Percentiles rank a stretch among this genome's conserved stretches.
These are phyloP conservation scores for Komagataella mondaviorum DNA, from an alignment of 805 yeast species.

Conservation along the genomic window DNA sequence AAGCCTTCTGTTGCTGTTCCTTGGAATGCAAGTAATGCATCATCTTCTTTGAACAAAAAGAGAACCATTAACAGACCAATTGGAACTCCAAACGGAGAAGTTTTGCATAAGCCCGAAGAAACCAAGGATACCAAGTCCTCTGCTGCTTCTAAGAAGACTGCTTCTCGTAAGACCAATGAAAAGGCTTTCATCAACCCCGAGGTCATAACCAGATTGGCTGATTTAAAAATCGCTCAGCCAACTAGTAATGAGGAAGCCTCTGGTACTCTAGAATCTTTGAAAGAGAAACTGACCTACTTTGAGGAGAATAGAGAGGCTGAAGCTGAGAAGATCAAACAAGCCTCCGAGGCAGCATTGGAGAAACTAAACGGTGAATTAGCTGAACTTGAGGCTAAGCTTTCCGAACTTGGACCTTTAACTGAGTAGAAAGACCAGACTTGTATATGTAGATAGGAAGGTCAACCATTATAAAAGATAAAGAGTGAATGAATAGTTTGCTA, in stretches of 20 bases:
- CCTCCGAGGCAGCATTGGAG: slow-evolving; percentile 43
- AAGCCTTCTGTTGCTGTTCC: slow-evolving; percentile 8
- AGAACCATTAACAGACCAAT: slow-evolving; percentile 1
- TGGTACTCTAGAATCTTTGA: slow-evolving; percentile 49
- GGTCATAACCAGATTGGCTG: slow-evolving; percentile 61
- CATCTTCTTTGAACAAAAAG: neutral
- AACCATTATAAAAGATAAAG: neutral
- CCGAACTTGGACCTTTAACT: neutral
- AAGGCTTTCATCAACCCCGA: slow-evolving; percentile 71
- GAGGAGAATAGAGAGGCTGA: slow-evolving; percentile 65
- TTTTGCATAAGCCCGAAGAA: slow-evolving; percentile 6
- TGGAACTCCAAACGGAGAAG: neutral
- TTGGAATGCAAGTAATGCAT: neutral
- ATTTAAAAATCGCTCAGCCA: slow-evolving; percentile 71
- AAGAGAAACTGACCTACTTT: slow-evolving; percentile 58
- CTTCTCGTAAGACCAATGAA: slow-evolving; percentile 14
- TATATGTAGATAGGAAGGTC: neutral
- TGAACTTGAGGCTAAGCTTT: slow-evolving; percentile 38
- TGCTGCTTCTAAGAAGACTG: neutral
- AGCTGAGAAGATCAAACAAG: slow-evolving; percentile 61
- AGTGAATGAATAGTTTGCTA: neutral
- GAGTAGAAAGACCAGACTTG: neutral
- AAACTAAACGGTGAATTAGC: slow-evolving; percentile 32
- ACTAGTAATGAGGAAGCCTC: slow-evolving; percentile 59
- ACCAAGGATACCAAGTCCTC: slow-evolving; percentile 37